A percentile compares a stretch with the other conserved stretches of the same genome.
Evolutionary conservation across 148 eudicot species (phyloP).

Genomic region (Rheum nobile): DNA sequence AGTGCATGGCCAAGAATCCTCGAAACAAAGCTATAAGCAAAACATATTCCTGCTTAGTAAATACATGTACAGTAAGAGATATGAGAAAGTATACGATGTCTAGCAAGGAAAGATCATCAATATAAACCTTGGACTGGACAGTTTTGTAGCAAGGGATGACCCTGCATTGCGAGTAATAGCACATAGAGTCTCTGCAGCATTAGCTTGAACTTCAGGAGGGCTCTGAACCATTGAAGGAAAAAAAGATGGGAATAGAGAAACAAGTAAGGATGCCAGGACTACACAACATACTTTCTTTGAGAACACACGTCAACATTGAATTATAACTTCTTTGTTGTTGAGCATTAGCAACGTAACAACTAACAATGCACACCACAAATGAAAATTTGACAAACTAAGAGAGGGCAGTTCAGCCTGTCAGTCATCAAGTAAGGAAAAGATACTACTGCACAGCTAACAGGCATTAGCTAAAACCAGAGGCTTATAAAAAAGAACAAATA

Average conservation of each 20-base stretch:
- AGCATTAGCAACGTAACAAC: not conserved
- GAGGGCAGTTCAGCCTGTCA: not conserved
- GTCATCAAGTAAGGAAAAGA: not conserved
- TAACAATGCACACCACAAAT: not conserved
- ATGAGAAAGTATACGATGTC: not conserved
- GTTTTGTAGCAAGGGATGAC: constrained; percentile 82
- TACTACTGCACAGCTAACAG: not conserved
- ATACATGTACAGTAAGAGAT: not conserved
- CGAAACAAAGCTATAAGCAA: constrained; percentile 65
- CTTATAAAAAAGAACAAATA: not conserved
- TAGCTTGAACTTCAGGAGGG: constrained; percentile 91
- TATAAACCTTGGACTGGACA: constrained; percentile 78
- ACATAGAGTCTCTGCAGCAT: constrained; percentile 89
- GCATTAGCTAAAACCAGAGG: not conserved
- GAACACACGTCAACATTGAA: not conserved
- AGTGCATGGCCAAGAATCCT: constrained; percentile 81
- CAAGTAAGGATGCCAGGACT: not conserved
- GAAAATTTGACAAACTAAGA: not conserved
- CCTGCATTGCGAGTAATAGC: constrained; percentile 76
- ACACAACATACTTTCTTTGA: not conserved
- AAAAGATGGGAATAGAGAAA: not conserved
- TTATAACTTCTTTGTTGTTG: not conserved
- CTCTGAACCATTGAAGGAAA: constrained; percentile 36
- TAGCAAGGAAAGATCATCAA: not conserved
- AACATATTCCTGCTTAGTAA: constrained; percentile 2